Conservation (phyloP, 2,329 filamentous ascomycete genomes). For the Colletotrichum sidae region DNA sequence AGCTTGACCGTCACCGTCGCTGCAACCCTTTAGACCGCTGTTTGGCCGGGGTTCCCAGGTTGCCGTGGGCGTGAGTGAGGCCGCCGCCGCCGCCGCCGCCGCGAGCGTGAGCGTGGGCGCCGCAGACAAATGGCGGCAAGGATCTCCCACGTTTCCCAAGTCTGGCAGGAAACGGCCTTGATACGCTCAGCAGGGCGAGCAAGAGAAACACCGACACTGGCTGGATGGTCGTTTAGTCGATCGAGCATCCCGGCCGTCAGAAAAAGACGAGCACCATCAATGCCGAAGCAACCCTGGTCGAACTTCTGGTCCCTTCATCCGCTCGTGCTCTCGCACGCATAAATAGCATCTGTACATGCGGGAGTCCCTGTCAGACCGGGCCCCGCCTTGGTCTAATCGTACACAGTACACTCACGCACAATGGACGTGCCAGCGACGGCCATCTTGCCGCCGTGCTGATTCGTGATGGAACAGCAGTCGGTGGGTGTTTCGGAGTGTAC, state of each 20-base stretch:
- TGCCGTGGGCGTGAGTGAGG: neutral
- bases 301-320: conserved; percentile 35
- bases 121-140: conserved; percentile 16
- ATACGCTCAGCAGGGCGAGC: conserved; percentile 19
- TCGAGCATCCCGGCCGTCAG: conserved; percentile 19
- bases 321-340: conserved; percentile 18
- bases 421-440: neutral
- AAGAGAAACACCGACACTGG: conserved; percentile 18
- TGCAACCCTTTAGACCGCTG: conserved; percentile 33
- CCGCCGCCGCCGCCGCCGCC: neutral
- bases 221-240: conserved; percentile 11
- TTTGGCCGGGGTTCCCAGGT: conserved; percentile 16
- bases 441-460: neutral
- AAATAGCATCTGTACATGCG: conserved; percentile 32
- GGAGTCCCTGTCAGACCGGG: conserved; percentile 25
- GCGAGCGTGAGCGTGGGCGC: conserved; percentile 1
- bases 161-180: conserved; percentile 33
- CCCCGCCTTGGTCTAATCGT: no score
- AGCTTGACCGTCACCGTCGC: conserved; percentile 26
- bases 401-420: neutral
- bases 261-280: conserved; percentile 11
- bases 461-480: conserved; percentile 16
- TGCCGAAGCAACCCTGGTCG: conserved; percentile 29
- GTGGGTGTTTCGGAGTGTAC: conserved; percentile 20
- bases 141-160: conserved; percentile 19